Percentiles rank a stretch among this genome's conserved stretches.
phyloP scores from a whole-genome alignment of 1,139 yeast genomes.

The Fermentozyma sake region DNA sequence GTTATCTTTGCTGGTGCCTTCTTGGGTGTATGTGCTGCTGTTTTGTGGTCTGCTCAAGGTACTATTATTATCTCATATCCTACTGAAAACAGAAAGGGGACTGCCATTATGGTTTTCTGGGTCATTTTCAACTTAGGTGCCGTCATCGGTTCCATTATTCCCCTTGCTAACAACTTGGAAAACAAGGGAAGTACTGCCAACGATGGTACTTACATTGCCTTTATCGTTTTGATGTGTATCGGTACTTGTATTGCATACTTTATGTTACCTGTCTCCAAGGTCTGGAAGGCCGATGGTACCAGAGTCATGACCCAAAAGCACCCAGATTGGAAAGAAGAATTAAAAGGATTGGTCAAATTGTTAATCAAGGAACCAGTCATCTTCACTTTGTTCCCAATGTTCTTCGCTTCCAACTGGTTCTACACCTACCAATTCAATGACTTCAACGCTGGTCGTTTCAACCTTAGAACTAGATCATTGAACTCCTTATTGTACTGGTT shows the following conservation, averaged over 20 bases:
- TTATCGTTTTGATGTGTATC: conserved; percentile 48
- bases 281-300: conserved; percentile 50
- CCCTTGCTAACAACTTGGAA: conserved; percentile 48
- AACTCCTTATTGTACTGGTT: conserved; percentile 60
- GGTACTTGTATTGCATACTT: conserved; percentile 45
- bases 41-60: conserved; percentile 62
- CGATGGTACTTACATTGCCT: conserved; percentile 56
- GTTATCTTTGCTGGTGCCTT: conserved; percentile 57
- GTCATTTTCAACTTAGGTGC: conserved; percentile 62
- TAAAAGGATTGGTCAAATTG: conserved; percentile 35
- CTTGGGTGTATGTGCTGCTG: conserved; percentile 54
- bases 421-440: conserved; percentile 62
- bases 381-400: conserved; percentile 52
- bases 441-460: conserved; percentile 53
- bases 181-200: conserved; percentile 35
- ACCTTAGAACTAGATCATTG: conserved; percentile 55
- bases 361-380: conserved; percentile 46
- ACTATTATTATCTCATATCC: conserved; percentile 56
- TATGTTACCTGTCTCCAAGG: conserved; percentile 48
- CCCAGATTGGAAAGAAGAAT: conserved; percentile 47
- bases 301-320: conserved; percentile 41
- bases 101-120: conserved; percentile 56
- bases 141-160: conserved; percentile 53
- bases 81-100: conserved; percentile 51
- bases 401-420: conserved; percentile 62